Base-by-base conservation (phyloP, 2,329 filamentous ascomycete species). In the Hansfordia pulvinata region DNA sequence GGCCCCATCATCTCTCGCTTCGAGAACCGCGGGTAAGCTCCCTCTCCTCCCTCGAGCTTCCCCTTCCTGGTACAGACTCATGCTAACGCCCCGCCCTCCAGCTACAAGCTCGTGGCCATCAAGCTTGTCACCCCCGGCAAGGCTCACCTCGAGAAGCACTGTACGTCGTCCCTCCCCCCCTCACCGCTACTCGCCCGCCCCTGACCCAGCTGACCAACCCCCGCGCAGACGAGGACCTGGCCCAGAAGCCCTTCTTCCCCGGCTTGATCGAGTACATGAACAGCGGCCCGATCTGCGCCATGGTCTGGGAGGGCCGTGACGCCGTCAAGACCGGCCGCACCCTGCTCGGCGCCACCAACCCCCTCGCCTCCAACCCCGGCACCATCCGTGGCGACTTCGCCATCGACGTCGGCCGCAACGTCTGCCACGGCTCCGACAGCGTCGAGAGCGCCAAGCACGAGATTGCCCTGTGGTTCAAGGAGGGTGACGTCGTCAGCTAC, bases 381-480 rank as follows among this genome's bases (percentile, higher is more conserved):
- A 98, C 90, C 68, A 98, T 98, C 74, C 88, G 90, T 67, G 88
- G 76, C 56, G 79, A 86, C 67, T 85, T 59, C 56, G 78, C 79
- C 54, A 79, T 88, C 45, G 76, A 84, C 49, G 78, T 85, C 55
- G 90, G 90, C 65, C 84, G 88, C 61, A 98, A 98, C 72, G 85
- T 96, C 67, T 96, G 88, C 82, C 90, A 98, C 77, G 90, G 90
- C 58, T 94, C 85, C 62, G 90, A 98, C 74, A 76, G 71, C 56
- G 88, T 98, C 62, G 90, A 98, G 76, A 93, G 75, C 69, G 90
- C 90, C 64, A 75, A 96, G 80, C 94, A 96, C 82, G 90, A 98
- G 73, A 98, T 98, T 56, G 79, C 78, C 51, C 77, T 96, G 56
- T 98, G 90, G 90, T 98, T 98, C 81, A 76, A 80, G 63, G 67